Percentiles rank a stretch among this genome's conserved stretches.
Conservation (phyloP, 2,329 filamentous ascomycete species). For the Aspergillus nomiae region DNA sequence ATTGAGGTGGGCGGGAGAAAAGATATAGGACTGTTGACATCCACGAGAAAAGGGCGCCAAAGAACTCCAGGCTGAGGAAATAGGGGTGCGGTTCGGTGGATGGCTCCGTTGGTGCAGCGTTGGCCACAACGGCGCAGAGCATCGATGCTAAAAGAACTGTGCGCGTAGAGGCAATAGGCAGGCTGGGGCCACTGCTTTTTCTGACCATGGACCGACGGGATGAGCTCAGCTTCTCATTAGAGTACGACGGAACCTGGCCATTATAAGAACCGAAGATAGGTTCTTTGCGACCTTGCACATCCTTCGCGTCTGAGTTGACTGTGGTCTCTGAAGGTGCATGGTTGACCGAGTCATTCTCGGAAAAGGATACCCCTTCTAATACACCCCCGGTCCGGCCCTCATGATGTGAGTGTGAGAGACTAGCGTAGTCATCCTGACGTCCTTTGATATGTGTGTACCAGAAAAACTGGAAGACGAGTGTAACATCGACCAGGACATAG, state of each 20-base stretch:
- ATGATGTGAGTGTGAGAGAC: constrained; percentile 29
- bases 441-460: constrained; percentile 65
- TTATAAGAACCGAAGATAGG: constrained; percentile 20
- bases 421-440: constrained; percentile 42
- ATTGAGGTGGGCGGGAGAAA: constrained; percentile 62
- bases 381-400: constrained; percentile 30
- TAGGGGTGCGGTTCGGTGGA: constrained; percentile 18
- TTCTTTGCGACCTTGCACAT: constrained; percentile 28
- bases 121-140: constrained; percentile 47
- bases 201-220: constrained; percentile 31
- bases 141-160: constrained; percentile 49
- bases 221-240: constrained; percentile 37
- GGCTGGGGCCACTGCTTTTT: constrained; percentile 26
- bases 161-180: constrained; percentile 41
- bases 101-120: constrained; percentile 40
- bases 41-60: constrained; percentile 59
- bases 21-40: constrained; percentile 60
- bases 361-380: constrained; percentile 41
- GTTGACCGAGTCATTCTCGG: constrained; percentile 31
- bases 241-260: constrained; percentile 31
- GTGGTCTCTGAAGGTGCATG: constrained; percentile 20
- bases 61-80: constrained; percentile 41
- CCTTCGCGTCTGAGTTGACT: constrained; percentile 32
- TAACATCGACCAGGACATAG: constrained; percentile 67
- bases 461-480: constrained; percentile 64